Conservation (phyloP, 805 yeast species). For the Starmera pachycereana region DNA sequence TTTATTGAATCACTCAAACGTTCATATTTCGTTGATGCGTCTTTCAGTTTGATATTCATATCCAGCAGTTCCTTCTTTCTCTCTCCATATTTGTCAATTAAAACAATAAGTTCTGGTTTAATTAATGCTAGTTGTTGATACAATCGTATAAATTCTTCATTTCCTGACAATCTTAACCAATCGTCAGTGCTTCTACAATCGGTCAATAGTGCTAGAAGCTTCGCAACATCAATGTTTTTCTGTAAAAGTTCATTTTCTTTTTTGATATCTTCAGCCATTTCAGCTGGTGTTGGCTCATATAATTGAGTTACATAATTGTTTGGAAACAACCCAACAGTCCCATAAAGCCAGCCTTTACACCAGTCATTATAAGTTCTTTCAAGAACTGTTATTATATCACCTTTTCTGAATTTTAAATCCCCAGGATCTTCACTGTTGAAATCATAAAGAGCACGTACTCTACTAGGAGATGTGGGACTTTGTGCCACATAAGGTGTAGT, state of each 20-base stretch:
- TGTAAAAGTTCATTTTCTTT: constrained; percentile 44
- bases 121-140: constrained; percentile 66
- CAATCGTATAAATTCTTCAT: constrained; percentile 61
- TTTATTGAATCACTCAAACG: constrained; percentile 44
- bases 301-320: constrained; percentile 81
- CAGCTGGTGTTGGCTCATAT: constrained; percentile 52
- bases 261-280: constrained; percentile 38
- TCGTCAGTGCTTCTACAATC: constrained; percentile 21
- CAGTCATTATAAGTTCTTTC: constrained; percentile 88
- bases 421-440: constrained; percentile 71
- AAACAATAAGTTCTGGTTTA: constrained; percentile 62
- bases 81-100: constrained; percentile 68
- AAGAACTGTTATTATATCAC: constrained; percentile 79
- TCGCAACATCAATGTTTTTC: constrained; percentile 55
- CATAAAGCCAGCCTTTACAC: constrained; percentile 86
- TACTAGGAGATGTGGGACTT: constrained; percentile 29
- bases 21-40: constrained; percentile 63
- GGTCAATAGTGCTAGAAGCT: constrained; percentile 46
- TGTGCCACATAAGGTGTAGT: constrained; percentile 13
- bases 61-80: constrained; percentile 70
- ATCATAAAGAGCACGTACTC: constrained; percentile 82
- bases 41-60: constrained; percentile 58
- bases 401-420: constrained; percentile 77
- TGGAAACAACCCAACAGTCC: constrained; percentile 83
- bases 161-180: constrained; percentile 28